These are phyloP conservation scores for Cydonia oblonga DNA, from an alignment of 331 rosid species.

Conservation along the genomic window DNA sequence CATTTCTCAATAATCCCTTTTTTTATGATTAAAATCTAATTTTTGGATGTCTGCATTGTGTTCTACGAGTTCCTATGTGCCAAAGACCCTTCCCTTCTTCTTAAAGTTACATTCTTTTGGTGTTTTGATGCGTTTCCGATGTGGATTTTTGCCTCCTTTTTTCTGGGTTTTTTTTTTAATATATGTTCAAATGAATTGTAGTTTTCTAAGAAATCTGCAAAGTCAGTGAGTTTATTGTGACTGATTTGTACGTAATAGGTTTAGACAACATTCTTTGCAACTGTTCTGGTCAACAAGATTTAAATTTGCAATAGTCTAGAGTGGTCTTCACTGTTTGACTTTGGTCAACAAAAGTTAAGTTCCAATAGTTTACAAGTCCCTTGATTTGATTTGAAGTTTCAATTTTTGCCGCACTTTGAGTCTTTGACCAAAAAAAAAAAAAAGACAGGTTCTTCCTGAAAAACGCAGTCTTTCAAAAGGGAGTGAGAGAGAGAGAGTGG, in stretches of 20 bases:
- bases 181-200: neutral
- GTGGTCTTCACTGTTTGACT: too few species aligned
- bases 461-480: neutral
- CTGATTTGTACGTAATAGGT: neutral
- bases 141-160: neutral
- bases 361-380: too few species aligned
- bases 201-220: neutral
- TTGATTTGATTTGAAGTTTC: neutral
- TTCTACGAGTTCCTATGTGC: neutral
- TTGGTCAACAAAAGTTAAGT: too few species aligned
- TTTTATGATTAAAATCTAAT: too few species aligned
- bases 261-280: too few species aligned
- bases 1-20: neutral
- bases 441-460: neutral
- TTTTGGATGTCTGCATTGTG: neutral
- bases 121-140: constrained; percentile 2
- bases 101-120: constrained; percentile 1
- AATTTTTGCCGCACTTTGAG: neutral
- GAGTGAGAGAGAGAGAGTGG: neutral
- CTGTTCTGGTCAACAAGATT: too few species aligned
- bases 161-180: neutral
- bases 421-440: too few species aligned
- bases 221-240: neutral
- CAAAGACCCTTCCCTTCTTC: neutral
- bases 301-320: too few species aligned